Evolutionary conservation across 225 moss, liverwort and hornwort genomes (phyloP).

Genomic region (Takakia lepidozioides): DNA sequence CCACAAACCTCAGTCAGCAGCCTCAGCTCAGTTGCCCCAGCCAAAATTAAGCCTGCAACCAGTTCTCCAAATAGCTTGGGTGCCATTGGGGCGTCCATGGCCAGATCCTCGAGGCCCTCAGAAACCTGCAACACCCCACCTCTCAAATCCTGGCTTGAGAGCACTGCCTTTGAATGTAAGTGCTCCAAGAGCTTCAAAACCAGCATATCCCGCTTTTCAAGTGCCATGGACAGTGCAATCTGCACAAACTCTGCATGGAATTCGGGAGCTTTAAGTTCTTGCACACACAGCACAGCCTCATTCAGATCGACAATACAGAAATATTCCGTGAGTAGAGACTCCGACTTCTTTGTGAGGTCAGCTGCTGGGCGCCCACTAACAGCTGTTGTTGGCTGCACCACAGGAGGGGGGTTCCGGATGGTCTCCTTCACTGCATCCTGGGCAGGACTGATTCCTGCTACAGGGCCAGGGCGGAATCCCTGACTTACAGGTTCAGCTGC

Average conservation of each 20-base stretch:
- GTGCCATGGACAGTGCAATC: constrained; percentile 35
- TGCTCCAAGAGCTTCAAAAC: constrained; percentile 63
- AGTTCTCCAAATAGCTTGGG: constrained; percentile 61
- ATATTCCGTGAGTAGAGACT: constrained; percentile 69
- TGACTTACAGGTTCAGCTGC: constrained; percentile 4
- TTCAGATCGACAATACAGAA: constrained; percentile 55
- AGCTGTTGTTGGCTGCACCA: constrained; percentile 13
- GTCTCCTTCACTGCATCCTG: constrained; percentile 24
- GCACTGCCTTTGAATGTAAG: constrained; percentile 40
- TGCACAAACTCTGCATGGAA: constrained; percentile 67
- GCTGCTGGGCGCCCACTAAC: constrained; percentile 17
- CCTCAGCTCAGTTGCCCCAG: constrained; percentile 38
- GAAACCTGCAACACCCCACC: constrained; percentile 49
- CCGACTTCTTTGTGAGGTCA: constrained; percentile 46
- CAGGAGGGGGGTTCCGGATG: constrained; percentile 18
- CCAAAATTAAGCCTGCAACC: constrained; percentile 39
- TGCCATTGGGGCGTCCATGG: constrained; percentile 73
- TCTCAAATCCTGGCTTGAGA: constrained; percentile 50
- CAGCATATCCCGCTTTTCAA: constrained; percentile 55
- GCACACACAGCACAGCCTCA: constrained; percentile 66
- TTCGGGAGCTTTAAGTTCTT: constrained; percentile 53
- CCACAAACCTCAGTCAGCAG: constrained; percentile 32
- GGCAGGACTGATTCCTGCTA: constrained; percentile 1
- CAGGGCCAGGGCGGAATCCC: constrained; percentile 1
- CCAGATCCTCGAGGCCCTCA: constrained; percentile 69